These are phyloP conservation scores for Clitopilus hobsonii DNA, from an alignment of 768 basidiomycete species.

Conservation along the genomic window DNA sequence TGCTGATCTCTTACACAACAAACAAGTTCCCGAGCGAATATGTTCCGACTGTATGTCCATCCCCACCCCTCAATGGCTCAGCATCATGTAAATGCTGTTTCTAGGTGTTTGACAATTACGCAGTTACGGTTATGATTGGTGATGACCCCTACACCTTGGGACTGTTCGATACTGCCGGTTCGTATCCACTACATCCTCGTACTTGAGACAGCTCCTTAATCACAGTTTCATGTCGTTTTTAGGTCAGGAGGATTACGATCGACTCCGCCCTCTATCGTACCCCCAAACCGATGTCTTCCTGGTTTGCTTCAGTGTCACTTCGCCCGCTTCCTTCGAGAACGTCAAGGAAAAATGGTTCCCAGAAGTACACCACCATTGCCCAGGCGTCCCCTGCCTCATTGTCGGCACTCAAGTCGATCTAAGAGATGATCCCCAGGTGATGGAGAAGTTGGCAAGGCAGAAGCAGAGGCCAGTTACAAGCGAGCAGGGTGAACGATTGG, in stretches of 20 bases:
- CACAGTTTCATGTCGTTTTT: conserved; percentile 6
- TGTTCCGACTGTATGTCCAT: conserved; percentile 86
- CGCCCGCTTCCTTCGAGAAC: conserved; percentile 98
- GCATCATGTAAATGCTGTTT: conserved; percentile 14
- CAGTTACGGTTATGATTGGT: conserved; percentile 99
- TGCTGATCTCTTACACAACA: conserved; percentile 95
- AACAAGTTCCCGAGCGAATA: conserved; percentile 99
- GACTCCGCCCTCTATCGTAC: conserved; percentile 97
- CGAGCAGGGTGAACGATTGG: conserved; percentile 91
- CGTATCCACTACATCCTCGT: conserved; percentile 24
- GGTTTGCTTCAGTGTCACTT: conserved; percentile 98
- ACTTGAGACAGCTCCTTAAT: conserved; percentile 7
- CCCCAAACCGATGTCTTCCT: conserved; percentile 99
- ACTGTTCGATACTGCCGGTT: conserved; percentile 97
- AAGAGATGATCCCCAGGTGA: conserved; percentile 87
- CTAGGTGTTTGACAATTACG: conserved; percentile 95
- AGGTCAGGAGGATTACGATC: conserved; percentile 99
- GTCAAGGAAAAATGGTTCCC: conserved; percentile 99
- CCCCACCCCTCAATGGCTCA: conserved; percentile 13
- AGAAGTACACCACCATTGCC: conserved; percentile 99
- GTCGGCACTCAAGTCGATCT: conserved; percentile 98
- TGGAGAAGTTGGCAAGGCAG: conserved; percentile 93
- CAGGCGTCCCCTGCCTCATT: conserved; percentile 97
- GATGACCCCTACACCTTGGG: conserved; percentile 99
- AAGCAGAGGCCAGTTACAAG: conserved; percentile 89